Evolutionary conservation across 2,329 filamentous ascomycete genomes (phyloP).

Genomic region (Colletotrichum lindemuthianum): DNA sequence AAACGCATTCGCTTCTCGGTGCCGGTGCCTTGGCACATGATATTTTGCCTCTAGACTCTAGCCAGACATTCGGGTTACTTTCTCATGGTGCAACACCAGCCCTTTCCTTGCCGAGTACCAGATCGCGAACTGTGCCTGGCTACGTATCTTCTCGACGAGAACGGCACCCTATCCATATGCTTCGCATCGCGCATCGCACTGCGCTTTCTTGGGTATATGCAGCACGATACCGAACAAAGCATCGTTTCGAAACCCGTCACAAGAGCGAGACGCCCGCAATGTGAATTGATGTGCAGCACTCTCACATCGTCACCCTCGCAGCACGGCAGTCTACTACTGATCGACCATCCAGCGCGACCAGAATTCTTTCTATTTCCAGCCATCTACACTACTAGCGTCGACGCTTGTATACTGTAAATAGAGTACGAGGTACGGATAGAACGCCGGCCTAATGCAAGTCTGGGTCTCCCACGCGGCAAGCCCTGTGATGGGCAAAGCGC

Average conservation of each 20-base stretch:
- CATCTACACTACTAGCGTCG: too few species aligned
- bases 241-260: constrained; percentile 2
- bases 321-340: neutral
- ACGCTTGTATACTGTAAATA: too few species aligned
- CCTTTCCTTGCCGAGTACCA: neutral
- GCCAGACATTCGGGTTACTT: constrained; percentile 2
- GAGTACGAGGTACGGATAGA: too few species aligned
- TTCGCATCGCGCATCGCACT: neutral
- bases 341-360: constrained; percentile 8
- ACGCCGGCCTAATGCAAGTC: neutral
- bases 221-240: neutral
- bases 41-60: constrained; percentile 1
- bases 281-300: neutral
- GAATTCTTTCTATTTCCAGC: neutral
- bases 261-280: constrained; percentile 18
- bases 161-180: neutral
- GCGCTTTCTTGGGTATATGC: neutral
- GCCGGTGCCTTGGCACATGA: neutral
- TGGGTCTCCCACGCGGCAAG: constrained; percentile 4
- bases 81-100: neutral
- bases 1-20: too few species aligned
- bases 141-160: too few species aligned
- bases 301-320: neutral
- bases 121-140: neutral
- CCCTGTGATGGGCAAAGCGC: neutral